Conservation (phyloP, 2,329 filamentous ascomycete species). For the Cercospora nicotianae region DNA sequence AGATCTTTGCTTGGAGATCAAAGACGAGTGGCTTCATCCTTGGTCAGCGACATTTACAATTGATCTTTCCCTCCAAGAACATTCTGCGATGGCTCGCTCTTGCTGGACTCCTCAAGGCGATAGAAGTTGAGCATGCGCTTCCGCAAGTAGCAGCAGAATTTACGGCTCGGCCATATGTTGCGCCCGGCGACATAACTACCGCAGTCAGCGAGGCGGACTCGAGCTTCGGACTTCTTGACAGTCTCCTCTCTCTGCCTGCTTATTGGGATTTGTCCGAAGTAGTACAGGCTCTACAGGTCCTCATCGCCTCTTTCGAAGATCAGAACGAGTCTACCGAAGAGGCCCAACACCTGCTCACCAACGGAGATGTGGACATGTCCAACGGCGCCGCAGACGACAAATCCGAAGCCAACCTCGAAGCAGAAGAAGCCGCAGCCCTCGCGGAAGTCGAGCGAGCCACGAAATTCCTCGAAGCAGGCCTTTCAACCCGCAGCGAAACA, state of each 20-base stretch:
- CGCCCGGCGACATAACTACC: constrained; percentile 60
- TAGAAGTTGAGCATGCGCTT: constrained; percentile 47
- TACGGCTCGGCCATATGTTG: constrained; percentile 43
- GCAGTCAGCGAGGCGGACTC: constrained; percentile 66
- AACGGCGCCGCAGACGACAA: constrained; percentile 26
- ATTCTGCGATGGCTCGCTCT: constrained; percentile 62
- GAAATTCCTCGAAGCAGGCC: constrained; percentile 65
- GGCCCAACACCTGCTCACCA: constrained; percentile 19
- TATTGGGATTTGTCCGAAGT: constrained; percentile 67
- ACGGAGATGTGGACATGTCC: constrained; percentile 51
- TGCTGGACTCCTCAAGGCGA: constrained; percentile 51
- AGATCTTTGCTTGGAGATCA: constrained; percentile 45
- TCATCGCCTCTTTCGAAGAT: constrained; percentile 68
- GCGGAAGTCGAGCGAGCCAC: constrained; percentile 67
- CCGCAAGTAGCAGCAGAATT: constrained; percentile 14
- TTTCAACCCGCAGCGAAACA: constrained; percentile 61
- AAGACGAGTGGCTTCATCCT: constrained; percentile 12
- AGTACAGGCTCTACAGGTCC: constrained; percentile 62
- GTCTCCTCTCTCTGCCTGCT: constrained; percentile 62
- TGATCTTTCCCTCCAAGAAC: constrained; percentile 43
- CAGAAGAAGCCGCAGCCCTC: constrained; percentile 42
- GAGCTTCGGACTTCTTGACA: constrained; percentile 65
- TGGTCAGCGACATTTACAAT: constrained; percentile 19
- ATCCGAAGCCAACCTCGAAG: constrained; percentile 35
- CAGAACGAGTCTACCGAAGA: constrained; percentile 26